A percentile compares a stretch with the other conserved stretches of the same genome.
These are phyloP conservation scores for Alternaria arbusti DNA, from an alignment of 2,329 filamentous ascomycete genomes.

Conservation along the genomic window DNA sequence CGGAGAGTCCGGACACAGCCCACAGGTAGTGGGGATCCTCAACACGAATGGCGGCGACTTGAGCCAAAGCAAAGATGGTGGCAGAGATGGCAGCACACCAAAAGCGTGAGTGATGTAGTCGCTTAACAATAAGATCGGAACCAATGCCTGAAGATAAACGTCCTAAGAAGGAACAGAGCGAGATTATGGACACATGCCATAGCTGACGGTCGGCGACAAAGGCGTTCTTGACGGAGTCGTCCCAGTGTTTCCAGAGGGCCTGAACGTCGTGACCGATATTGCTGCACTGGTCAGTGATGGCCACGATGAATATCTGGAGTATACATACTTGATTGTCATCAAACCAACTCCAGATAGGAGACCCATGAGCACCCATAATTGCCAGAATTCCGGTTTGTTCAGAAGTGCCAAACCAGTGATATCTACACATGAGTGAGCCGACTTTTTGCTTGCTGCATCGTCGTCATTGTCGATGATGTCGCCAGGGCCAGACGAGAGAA, in stretches of 20 bases:
- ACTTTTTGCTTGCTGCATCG: conserved; percentile 66
- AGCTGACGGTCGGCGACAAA: conserved; percentile 84
- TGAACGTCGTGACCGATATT: conserved; percentile 93
- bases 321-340: conserved; percentile 96
- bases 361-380: conserved; percentile 84
- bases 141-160: conserved; percentile 77
- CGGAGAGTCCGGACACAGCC: conserved; percentile 81
- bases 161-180: conserved; percentile 82
- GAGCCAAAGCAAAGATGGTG: conserved; percentile 77
- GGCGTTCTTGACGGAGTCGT: conserved; percentile 71
- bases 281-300: conserved; percentile 57
- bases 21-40: conserved; percentile 78
- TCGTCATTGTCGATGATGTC: conserved; percentile 54
- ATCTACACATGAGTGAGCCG: conserved; percentile 82
- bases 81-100: conserved; percentile 89
- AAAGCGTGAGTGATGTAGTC: conserved; percentile 77
- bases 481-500: conserved; percentile 70
- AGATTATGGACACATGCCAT: conserved; percentile 94
- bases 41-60: conserved; percentile 76
- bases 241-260: conserved; percentile 86
- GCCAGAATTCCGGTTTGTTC: conserved; percentile 81
- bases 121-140: conserved; percentile 87
- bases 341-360: conserved; percentile 91
- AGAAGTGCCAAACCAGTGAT: conserved; percentile 83
- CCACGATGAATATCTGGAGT: background rate